Evolutionary conservation across 352 stramenopile genomes (phyloP), one percentile per base, ranked within the genome.

Genomic region (Phytophthora citrophthora): DNA sequence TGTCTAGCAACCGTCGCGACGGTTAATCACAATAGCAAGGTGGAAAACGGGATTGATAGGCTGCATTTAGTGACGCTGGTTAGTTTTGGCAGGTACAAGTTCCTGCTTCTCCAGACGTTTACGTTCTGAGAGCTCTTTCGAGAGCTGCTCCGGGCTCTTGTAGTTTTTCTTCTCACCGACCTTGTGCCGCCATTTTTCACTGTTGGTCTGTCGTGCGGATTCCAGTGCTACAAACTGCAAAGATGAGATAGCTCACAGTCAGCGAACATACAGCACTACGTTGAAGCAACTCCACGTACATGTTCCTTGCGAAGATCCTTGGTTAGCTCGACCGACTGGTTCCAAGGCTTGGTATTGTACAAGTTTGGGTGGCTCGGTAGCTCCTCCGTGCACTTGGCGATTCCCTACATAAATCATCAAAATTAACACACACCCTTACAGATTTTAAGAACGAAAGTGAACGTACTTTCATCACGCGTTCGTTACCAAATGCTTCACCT

Each of bases 291-390:
- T 20, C 13, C 12, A 55, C 74, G 16, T 65, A 90, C 83, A 45
- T 90, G 80, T 4, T 86, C 64, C 6, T 72, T 88, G 31, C 72
- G 67, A 53, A 76, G 64, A 11, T 70, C 71, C 6, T 63, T 61
- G 8, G 77, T 81, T 10, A 79, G 40, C 38, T 92, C 79, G 3
- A 79, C 79, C 15, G 83, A 94, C 24, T 61, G 61, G 44, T 94
- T 85, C 88, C 88, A 96, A 32, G 72, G 64, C 32, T 59, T 76
- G 6, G 77, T 74, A 47, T 87, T 81, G 2, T 70, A 53, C 10
- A 96, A 67, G 7, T 81, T 62, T 3, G 85, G 81, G 49, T 95
- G 82, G 48, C 87, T 92, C 1, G 88, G 86, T 20, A 96, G 70
- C 65, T 95, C 86, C 59, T 94, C 76, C 1, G 67, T 86, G 23